phyloP scores from a whole-genome alignment of 345 rosid species.

The Syzygium oleosum region DNA sequence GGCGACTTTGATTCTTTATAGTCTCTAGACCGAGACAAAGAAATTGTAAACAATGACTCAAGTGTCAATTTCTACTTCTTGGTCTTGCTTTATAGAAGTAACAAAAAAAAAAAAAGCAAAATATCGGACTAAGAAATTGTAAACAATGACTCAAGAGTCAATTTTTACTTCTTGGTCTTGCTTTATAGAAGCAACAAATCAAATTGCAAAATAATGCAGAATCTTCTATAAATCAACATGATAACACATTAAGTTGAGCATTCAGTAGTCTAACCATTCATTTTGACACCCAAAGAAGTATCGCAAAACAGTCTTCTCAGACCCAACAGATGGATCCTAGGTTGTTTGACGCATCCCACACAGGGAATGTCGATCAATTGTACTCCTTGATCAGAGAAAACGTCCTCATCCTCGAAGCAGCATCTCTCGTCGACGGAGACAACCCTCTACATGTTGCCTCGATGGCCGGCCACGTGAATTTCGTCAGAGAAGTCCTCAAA shows the following conservation, averaged over 20 bases:
- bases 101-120: too few species aligned
- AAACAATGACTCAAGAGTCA: too few species aligned
- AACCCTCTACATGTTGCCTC: conserved; percentile 23
- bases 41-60: neutral
- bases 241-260: too few species aligned
- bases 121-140: too few species aligned
- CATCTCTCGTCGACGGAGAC: neutral
- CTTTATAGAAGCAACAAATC: neutral
- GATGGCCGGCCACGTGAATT: conserved; percentile 17
- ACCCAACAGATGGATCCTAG: conserved; percentile 1
- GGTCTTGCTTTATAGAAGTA: too few species aligned
- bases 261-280: neutral
- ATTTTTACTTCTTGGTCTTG: too few species aligned
- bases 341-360: conserved; percentile 9
- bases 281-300: neutral
- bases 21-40: neutral
- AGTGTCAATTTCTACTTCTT: neutral
- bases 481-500: conserved; percentile 14
- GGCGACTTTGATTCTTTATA: neutral
- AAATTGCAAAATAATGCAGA: neutral
- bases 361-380: neutral
- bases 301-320: neutral
- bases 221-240: neutral
- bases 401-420: neutral
- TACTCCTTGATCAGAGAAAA: neutral